Conservation (phyloP, 768 basidiomycete species). For the Termitomyces sp. region DNA sequence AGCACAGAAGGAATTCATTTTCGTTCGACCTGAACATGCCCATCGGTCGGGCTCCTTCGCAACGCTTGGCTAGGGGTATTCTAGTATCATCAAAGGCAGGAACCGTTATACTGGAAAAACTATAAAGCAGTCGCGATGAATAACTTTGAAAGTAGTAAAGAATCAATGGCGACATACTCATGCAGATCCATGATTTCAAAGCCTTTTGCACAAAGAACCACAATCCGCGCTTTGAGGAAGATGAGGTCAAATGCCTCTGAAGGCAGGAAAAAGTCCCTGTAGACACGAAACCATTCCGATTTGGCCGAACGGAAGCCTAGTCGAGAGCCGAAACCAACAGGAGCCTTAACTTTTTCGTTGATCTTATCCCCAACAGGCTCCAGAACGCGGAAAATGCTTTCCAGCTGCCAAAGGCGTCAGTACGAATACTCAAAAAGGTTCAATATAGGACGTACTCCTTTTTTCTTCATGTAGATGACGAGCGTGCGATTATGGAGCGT, state of each 20-base stretch:
- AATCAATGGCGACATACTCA: slow-evolving; percentile 51
- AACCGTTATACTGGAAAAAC: slow-evolving; percentile 86
- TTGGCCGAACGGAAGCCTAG: slow-evolving; percentile 74
- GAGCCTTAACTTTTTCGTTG: slow-evolving; percentile 67
- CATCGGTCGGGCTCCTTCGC: slow-evolving; percentile 80
- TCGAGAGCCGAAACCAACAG: slow-evolving; percentile 64
- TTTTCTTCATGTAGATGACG: slow-evolving; percentile 94
- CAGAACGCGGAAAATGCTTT: slow-evolving; percentile 95
- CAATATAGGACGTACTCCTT: slow-evolving; percentile 44
- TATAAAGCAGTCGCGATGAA: slow-evolving; percentile 20
- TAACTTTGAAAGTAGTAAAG: neutral
- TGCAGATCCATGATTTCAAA: slow-evolving; percentile 97
- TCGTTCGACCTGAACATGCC: slow-evolving; percentile 94
- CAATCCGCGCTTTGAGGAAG: slow-evolving; percentile 91
- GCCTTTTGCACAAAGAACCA: slow-evolving; percentile 87
- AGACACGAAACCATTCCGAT: slow-evolving; percentile 93
- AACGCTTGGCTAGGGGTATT: slow-evolving; percentile 73
- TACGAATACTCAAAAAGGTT: neutral
- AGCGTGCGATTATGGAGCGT: slow-evolving; percentile 81
- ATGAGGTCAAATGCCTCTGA: slow-evolving; percentile 88
- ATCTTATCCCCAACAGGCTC: slow-evolving; percentile 93
- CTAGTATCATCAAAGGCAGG: slow-evolving; percentile 70
- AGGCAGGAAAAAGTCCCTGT: slow-evolving; percentile 91
- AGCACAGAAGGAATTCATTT: slow-evolving; percentile 90
- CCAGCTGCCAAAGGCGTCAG: slow-evolving; percentile 37